A percentile compares a stretch with the other conserved stretches of the same genome.
phyloP scores from a whole-genome alignment of 768 basidiomycete species.

The Tulasnella sp. region DNA sequence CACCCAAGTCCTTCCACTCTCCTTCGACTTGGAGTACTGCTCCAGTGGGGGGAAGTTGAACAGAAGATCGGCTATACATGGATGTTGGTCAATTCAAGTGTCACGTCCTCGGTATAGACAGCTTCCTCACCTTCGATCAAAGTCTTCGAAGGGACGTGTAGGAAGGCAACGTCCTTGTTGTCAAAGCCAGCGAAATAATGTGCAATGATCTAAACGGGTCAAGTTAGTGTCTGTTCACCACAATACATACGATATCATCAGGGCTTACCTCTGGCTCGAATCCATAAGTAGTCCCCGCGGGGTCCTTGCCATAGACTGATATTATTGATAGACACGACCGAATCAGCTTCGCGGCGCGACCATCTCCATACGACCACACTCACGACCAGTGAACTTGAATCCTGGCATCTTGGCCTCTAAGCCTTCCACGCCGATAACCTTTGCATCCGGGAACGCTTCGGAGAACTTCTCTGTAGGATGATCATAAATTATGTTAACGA shows the following conservation, averaged over 20 bases:
- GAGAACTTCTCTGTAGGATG: conserved; percentile 5
- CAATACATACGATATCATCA: no score
- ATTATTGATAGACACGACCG: no score
- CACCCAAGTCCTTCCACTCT: background rate
- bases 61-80: conserved; percentile 59
- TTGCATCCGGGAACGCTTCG: conserved; percentile 4
- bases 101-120: no score
- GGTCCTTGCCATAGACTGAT: conserved; percentile 47
- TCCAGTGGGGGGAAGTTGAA: conserved; percentile 74
- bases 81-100: no score
- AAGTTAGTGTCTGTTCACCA: no score
- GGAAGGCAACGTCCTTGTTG: conserved; percentile 78
- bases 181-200: conserved; percentile 60
- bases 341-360: no score
- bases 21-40: conserved; percentile 25
- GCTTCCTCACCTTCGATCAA: conserved; percentile 45
- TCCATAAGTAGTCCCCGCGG: conserved; percentile 54
- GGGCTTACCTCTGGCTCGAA: conserved; percentile 50
- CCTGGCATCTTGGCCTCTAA: conserved; percentile 39
- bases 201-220: conserved; percentile 24
- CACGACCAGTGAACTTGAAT: conserved; percentile 47
- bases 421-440: conserved; percentile 53
- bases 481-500: no score
- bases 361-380: no score
- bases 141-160: conserved; percentile 58